Conservation (phyloP, 345 rosid genomes). For the Jatropha curcas region DNA sequence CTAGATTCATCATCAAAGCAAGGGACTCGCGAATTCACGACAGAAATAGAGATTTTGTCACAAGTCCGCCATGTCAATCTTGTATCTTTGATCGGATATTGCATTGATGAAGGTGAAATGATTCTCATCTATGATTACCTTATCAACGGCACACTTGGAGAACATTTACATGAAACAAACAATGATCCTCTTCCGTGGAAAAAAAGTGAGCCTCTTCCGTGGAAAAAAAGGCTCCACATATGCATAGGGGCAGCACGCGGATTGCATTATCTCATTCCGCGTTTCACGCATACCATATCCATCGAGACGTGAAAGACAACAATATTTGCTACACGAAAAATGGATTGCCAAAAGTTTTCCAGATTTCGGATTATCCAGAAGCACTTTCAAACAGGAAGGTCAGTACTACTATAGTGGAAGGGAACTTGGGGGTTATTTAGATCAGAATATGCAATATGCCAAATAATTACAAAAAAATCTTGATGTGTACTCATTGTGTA, state of each 20-base stretch:
- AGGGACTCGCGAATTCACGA: constrained; percentile 39
- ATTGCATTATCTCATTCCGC: constrained; percentile 32
- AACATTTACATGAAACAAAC: constrained; percentile 25
- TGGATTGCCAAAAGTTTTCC: constrained; percentile 40
- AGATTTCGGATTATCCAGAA: constrained; percentile 32
- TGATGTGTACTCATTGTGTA: constrained; percentile 35
- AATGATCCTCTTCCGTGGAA: constrained; percentile 34
- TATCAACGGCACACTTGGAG: constrained; percentile 27
- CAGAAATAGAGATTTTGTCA: constrained; percentile 44
- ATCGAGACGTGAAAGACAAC: constrained; percentile 54
- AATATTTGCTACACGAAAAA: constrained; percentile 49
- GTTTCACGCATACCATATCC: constrained; percentile 38
- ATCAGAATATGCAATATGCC: constrained; percentile 27
- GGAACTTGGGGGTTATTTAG: constrained; percentile 33
- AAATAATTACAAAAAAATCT: constrained; percentile 37
- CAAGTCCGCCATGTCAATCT: constrained; percentile 39
- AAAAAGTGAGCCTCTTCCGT: constrained; percentile 30
- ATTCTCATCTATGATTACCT: constrained; percentile 46
- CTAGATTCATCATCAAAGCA: constrained; percentile 34
- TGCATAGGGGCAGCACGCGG: constrained; percentile 47
- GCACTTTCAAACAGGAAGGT: constrained; percentile 15
- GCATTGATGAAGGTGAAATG: constrained; percentile 39
- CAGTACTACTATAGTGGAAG: constrained; percentile 31
- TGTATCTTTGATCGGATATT: constrained; percentile 43
- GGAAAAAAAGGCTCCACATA: constrained; percentile 42